These are phyloP conservation scores for Lepiota subincarnata DNA, from an alignment of 768 basidiomycete genomes.

Conservation along the genomic window DNA sequence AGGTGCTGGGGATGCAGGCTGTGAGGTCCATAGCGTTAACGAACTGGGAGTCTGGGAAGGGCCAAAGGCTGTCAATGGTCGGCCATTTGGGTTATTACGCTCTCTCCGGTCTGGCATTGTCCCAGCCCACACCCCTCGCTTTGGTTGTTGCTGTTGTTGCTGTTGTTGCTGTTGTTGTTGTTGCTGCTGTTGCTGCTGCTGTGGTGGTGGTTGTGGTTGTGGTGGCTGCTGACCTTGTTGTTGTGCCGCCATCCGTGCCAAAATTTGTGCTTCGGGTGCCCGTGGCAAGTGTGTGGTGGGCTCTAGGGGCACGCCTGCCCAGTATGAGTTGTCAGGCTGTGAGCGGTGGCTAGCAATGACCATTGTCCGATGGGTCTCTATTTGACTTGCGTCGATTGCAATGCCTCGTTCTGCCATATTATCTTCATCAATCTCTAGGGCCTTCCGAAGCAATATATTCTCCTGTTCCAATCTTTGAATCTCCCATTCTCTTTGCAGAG, in stretches of 20 bases:
- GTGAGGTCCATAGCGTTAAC: constrained; percentile 43
- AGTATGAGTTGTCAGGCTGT: constrained; percentile 9
- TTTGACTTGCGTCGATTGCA: constrained; percentile 43
- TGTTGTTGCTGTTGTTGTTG: constrained; percentile 21
- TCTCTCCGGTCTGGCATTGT: constrained; percentile 11
- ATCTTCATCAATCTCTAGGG: constrained; percentile 69
- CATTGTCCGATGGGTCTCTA: constrained; percentile 37
- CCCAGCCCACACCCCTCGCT: constrained; percentile 20
- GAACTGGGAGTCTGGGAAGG: constrained; percentile 47
- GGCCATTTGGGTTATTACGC: constrained; percentile 19
- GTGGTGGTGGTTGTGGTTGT: constrained; percentile 15
- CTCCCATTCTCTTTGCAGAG: constrained; percentile 82
- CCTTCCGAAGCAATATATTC: constrained; percentile 71
- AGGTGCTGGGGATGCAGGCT: constrained; percentile 36
- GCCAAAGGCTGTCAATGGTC: constrained; percentile 46
- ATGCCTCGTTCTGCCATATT: constrained; percentile 51
- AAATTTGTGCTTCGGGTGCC: constrained; percentile 15
- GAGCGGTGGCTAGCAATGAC: constrained; percentile 10
- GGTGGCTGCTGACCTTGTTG: not conserved
- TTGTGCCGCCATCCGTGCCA: constrained; percentile 9
- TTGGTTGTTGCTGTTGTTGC: constrained; percentile 30
- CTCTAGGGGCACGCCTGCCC: constrained; percentile 8
- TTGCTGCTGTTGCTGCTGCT: constrained; percentile 17
- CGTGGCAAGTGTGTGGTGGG: constrained; percentile 20
- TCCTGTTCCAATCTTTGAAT: constrained; percentile 78